Evolutionary conservation across 805 yeast genomes (phyloP), one percentile per base, ranked within the genome.

Genomic region (Nakazawaea peltata): DNA sequence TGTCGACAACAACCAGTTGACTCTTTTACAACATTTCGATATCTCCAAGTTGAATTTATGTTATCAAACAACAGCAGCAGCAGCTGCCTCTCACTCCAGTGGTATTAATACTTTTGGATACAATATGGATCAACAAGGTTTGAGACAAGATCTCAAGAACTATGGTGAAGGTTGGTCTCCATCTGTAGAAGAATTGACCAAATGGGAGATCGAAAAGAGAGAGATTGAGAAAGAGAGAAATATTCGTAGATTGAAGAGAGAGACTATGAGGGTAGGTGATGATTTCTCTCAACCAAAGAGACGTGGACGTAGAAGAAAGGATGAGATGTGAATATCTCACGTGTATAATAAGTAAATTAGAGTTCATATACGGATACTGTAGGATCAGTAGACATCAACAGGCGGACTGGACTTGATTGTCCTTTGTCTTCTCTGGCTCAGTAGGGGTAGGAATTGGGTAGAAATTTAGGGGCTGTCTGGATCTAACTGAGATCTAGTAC

Each of bases 171-270:
- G 65, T 28, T 92, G 96, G 94, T 78, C 80, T 36, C 98, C 98
- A 19, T 69, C 76, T 28, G 81, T 90, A 5, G 97, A 90, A 56
- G 74, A 76, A 11, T 67, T 92, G 40, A 77, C 92, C 2, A 88
- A 84, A 36, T 86, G 88, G 74, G 98, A 92, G 57, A 85, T 92
- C 39, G 97, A 90, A 53, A 81, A 81, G 59, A 72, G 97, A 45
- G 97, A 92, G 54, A 86, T 87, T 46, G 98, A 92, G 59, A 77
- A 94, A 50, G 96, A 88, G 48, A 72, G 97, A 56, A 87, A 83
- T 53, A 69, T 86, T 42, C 74, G 98, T 57, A 76, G 98, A 52
- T 67, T 88, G 52, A 90, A 94, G 65, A 76, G 98, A 59, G 97
- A 92, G 54, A 78, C 87, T 8, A 77, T 84, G 64, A 65, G 86